A percentile compares a stretch with the other conserved stretches of the same genome.
These are phyloP conservation scores for Plectosphaerella cucumerina DNA, from an alignment of 2,329 filamentous ascomycete genomes.

Conservation along the genomic window DNA sequence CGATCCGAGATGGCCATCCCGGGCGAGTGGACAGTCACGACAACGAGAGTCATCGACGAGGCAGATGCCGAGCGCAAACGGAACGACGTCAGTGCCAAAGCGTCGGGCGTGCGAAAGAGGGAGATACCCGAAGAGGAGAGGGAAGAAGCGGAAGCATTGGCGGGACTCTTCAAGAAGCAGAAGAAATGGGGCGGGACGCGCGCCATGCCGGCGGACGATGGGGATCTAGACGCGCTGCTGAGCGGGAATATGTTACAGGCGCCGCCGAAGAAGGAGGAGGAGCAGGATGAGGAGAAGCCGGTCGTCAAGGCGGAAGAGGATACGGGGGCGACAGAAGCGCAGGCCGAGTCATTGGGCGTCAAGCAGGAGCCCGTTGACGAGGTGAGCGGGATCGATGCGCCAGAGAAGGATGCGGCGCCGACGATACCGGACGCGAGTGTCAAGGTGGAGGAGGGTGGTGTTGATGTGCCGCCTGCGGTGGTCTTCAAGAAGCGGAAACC, in stretches of 20 bases:
- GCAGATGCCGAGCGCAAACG: constrained; percentile 31
- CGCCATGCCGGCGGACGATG: constrained; percentile 41
- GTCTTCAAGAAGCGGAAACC: constrained; percentile 79
- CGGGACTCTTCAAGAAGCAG: constrained; percentile 56
- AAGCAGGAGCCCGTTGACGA: constrained; percentile 33
- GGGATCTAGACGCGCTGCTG: constrained; percentile 60
- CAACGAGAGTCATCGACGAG: constrained; percentile 54
- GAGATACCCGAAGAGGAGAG: constrained; percentile 56
- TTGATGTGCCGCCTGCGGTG: constrained; percentile 41
- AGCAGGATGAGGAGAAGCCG: neutral
- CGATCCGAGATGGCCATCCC: constrained; percentile 79
- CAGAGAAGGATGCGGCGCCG: constrained; percentile 5
- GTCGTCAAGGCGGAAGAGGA: constrained; percentile 21
- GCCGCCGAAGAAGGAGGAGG: constrained; percentile 22
- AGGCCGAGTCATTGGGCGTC: constrained; percentile 22
- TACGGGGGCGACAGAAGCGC: constrained; percentile 6
- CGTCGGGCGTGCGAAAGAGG: constrained; percentile 59
- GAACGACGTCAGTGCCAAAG: constrained; percentile 40
- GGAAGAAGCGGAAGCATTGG: constrained; percentile 56
- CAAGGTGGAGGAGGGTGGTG: constrained; percentile 35
- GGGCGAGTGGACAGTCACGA: constrained; percentile 79
- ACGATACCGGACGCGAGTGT: constrained; percentile 14
- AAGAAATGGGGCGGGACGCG: constrained; percentile 49
- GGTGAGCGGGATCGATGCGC: constrained; percentile 7
- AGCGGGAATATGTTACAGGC: constrained; percentile 27